Percentiles rank a stretch among this genome's conserved stretches.
Conservation (phyloP, 2,329 filamentous ascomycete genomes). For the Cytospora mali region DNA sequence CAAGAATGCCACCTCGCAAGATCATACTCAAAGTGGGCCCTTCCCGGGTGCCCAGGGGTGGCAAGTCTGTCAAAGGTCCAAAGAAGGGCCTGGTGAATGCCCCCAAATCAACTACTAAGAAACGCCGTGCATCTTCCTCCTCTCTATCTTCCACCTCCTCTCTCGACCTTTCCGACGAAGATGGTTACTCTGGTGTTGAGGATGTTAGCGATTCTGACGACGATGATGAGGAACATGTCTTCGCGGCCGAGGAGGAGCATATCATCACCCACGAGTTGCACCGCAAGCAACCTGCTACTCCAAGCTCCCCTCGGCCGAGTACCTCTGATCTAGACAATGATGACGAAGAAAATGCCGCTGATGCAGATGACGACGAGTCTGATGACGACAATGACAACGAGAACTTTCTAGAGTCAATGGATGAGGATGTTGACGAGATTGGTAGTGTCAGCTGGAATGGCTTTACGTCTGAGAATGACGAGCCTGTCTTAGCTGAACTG, state of each 20-base stretch:
- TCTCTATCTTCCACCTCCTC: slow-evolving; percentile 61
- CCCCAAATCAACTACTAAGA: slow-evolving; percentile 31
- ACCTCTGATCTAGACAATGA: slow-evolving; percentile 35
- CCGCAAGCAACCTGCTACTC: slow-evolving; percentile 40
- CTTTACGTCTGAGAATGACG: slow-evolving; percentile 41
- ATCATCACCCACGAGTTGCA: slow-evolving; percentile 57
- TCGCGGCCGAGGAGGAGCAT: slow-evolving; percentile 76
- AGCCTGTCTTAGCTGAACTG: slow-evolving; percentile 7
- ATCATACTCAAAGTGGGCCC: slow-evolving; percentile 24
- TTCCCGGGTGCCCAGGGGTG: slow-evolving; percentile 19
- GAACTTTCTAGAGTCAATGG: slow-evolving; percentile 41
- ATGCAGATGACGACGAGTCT: slow-evolving; percentile 45
- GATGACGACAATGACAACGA: slow-evolving; percentile 43
- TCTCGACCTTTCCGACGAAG: slow-evolving; percentile 65
- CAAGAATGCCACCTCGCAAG: slow-evolving; percentile 15
- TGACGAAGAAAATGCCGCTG: slow-evolving; percentile 38
- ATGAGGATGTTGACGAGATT: slow-evolving; percentile 43
- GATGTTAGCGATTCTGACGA: slow-evolving; percentile 77
- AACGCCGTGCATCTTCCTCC: slow-evolving; percentile 53
- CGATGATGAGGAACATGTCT: slow-evolving; percentile 77
- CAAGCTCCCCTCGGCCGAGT: slow-evolving; percentile 55
- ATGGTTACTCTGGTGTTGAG: slow-evolving; percentile 75
- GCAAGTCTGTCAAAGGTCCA: slow-evolving; percentile 28
- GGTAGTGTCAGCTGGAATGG: slow-evolving; percentile 51
- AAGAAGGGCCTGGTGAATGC: slow-evolving; percentile 24